Percentiles rank a stretch among this genome's conserved stretches.
Conservation (phyloP, 2,329 filamentous ascomycete genomes). For the Pestalotiopsis sp. region DNA sequence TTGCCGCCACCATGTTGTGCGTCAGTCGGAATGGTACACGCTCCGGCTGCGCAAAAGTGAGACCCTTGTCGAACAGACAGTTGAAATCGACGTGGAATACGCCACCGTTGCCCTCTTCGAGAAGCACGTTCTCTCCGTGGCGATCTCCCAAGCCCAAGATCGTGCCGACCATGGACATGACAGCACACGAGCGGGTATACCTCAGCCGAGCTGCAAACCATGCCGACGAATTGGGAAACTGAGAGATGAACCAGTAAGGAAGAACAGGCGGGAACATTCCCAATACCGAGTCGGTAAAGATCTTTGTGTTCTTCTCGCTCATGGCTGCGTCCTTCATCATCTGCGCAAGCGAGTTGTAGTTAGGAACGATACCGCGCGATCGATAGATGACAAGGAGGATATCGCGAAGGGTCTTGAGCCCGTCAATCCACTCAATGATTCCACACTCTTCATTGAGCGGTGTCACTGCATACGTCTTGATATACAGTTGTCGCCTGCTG, state of each 20-base stretch:
- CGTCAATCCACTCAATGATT: constrained; percentile 98
- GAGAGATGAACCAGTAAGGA: constrained; percentile 92
- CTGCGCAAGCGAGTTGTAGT: constrained; percentile 69
- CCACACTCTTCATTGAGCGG: constrained; percentile 97
- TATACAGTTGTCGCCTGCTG: constrained; percentile 87
- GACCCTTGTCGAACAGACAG: constrained; percentile 96
- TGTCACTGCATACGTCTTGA: constrained; percentile 96
- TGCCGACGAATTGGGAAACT: constrained; percentile 87
- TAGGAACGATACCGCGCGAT: constrained; percentile 68
- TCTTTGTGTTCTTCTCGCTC: constrained; percentile 60
- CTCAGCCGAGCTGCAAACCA: constrained; percentile 90
- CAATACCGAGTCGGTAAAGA: constrained; percentile 71
- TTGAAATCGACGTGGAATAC: constrained; percentile 99
- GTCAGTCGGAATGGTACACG: constrained; percentile 94
- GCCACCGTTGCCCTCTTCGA: constrained; percentile 91
- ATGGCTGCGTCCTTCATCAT: constrained; percentile 66
- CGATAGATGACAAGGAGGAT: constrained; percentile 81
- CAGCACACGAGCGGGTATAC: constrained; percentile 91
- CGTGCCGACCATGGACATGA: constrained; percentile 99
- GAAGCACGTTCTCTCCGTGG: constrained; percentile 94
- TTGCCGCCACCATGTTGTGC: constrained; percentile 97
- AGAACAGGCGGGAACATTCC: constrained; percentile 79
- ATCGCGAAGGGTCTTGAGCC: constrained; percentile 90
- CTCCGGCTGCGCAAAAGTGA: constrained; percentile 94
- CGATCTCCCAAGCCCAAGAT: constrained; percentile 92